Conservation (phyloP, 495 filamentous ascomycete species). For the Lentithecium fluviatile region DNA sequence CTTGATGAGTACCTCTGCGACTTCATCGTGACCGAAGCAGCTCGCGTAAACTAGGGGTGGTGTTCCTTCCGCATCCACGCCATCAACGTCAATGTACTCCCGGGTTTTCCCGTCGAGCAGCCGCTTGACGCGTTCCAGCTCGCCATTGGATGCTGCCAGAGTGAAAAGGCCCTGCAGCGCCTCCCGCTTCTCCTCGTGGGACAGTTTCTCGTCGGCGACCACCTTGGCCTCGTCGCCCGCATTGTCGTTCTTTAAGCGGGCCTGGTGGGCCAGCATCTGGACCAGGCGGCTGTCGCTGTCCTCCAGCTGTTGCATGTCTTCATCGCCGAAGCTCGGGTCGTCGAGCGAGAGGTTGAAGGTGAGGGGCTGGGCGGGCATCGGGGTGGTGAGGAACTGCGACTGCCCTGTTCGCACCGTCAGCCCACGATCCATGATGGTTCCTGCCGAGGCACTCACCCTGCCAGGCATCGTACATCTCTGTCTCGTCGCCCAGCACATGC, state of each 20-base stretch:
- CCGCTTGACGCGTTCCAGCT: constrained; percentile 74
- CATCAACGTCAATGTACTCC: constrained; percentile 81
- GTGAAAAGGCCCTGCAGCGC: constrained; percentile 83
- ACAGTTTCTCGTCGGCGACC: constrained; percentile 67
- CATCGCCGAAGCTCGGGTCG: constrained; percentile 66
- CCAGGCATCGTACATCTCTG: constrained; percentile 98
- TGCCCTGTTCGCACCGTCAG: constrained; percentile 61
- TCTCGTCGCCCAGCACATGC: constrained; percentile 61
- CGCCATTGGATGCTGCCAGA: constrained; percentile 96
- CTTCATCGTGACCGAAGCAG: constrained; percentile 96
- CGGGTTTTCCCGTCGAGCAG: constrained; percentile 74
- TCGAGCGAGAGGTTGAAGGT: constrained; percentile 82
- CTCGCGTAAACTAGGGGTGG: constrained; percentile 95
- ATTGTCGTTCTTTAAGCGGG: constrained; percentile 71
- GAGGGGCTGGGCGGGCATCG: constrained; percentile 76
- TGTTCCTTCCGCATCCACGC: constrained; percentile 90
- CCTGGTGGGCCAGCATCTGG: constrained; percentile 95
- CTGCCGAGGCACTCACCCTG: constrained; percentile 62
- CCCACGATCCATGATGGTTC: neutral
- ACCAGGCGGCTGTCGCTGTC: constrained; percentile 85
- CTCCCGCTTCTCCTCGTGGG: constrained; percentile 73
- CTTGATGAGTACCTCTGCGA: constrained; percentile 78
- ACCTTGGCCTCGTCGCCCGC: constrained; percentile 79
- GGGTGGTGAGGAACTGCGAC: constrained; percentile 87
- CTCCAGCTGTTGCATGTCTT: constrained; percentile 60